Base-by-base conservation (phyloP, 106 monocot species). In the Gastrodia elata region DNA sequence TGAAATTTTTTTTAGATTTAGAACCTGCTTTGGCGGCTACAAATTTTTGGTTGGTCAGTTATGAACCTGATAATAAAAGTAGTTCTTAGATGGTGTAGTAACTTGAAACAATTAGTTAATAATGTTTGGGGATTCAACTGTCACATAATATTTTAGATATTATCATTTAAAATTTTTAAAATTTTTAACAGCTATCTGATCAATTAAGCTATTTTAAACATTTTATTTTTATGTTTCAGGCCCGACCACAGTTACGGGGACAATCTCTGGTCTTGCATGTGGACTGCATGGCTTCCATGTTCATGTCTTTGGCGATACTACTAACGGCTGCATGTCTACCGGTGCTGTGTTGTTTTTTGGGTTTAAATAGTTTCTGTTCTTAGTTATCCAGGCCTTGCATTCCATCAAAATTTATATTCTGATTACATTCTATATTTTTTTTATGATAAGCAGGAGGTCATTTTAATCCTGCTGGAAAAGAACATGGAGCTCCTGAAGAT, bases 281-380 rank as follows among this genome's bases (percentile, higher is more conserved):
- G 87, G 83, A 1, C 77, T 81, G 36, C 87, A 83, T 78, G 82
- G 82, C 22, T 89, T 85, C 79, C 89, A 83, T 83, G 79, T 85
- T 49, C 91, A 92, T 77, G 91, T 84, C 24, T 80, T 92, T 68
- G 91, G 91, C 52, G 91, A 91, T 64, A 91, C 91, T 18, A 91
- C 91, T 9, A 91, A 91, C 78, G 91, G 91, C 0, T 92, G 91
- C 80, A 73, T 86, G 83, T 92, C 91, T n/a, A 92, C 91, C 80
- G 91, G 91, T 88, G 82, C n/a, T 30, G 34, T 68, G 37, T 20
- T 67, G 18, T 7, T 18, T 37, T 36, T 15, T 67, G 13, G n/a
- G 5, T 40, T 25, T 69, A 13, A 4, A n/a, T 22, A 39, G 32
- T 39, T 64, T 8, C 6, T 40, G 14, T 59, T 75, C 3, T 61